phyloP scores from a whole-genome alignment of 306 rosid species.

The Cicer bijugum region DNA sequence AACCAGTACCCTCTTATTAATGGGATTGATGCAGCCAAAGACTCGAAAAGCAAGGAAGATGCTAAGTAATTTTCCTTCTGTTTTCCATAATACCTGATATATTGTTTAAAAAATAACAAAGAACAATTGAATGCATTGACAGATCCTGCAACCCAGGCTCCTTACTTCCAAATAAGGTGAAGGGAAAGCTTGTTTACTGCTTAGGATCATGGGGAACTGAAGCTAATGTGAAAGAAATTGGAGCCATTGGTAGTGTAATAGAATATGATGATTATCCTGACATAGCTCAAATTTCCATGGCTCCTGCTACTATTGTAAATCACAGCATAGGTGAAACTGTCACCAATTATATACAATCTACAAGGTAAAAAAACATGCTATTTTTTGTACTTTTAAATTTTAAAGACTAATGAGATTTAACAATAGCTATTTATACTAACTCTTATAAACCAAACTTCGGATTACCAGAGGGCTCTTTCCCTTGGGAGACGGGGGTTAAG shows the following conservation, averaged over 20 bases:
- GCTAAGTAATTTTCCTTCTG: constrained; percentile 56
- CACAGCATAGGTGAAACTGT: constrained; percentile 51
- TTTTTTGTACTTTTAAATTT: constrained; percentile 16
- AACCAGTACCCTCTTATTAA: constrained; percentile 63
- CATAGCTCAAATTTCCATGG: constrained; percentile 74
- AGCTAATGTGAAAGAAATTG: constrained; percentile 59
- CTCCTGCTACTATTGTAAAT: constrained; percentile 74
- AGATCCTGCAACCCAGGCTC: constrained; percentile 51
- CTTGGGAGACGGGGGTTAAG: too few relatives aligned
- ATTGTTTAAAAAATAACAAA: constrained; percentile 1
- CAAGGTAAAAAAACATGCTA: constrained; percentile 53
- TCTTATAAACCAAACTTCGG: constrained; percentile 23
- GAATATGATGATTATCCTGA: constrained; percentile 61
- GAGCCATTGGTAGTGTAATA: constrained; percentile 68
- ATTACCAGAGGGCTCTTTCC: too few relatives aligned
- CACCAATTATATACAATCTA: constrained; percentile 57
- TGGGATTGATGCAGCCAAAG: constrained; percentile 66
- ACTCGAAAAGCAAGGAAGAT: constrained; percentile 50
- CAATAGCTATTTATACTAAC: not conserved
- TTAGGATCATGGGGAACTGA: constrained; percentile 63
- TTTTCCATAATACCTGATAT: not conserved
- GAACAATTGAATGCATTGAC: constrained; percentile 33
- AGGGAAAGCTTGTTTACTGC: constrained; percentile 74
- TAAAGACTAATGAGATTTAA: not conserved
- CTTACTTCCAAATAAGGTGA: constrained; percentile 62